Conservation (phyloP, 2,329 filamentous ascomycete genomes). For the Reticulascus tulasneorum region DNA sequence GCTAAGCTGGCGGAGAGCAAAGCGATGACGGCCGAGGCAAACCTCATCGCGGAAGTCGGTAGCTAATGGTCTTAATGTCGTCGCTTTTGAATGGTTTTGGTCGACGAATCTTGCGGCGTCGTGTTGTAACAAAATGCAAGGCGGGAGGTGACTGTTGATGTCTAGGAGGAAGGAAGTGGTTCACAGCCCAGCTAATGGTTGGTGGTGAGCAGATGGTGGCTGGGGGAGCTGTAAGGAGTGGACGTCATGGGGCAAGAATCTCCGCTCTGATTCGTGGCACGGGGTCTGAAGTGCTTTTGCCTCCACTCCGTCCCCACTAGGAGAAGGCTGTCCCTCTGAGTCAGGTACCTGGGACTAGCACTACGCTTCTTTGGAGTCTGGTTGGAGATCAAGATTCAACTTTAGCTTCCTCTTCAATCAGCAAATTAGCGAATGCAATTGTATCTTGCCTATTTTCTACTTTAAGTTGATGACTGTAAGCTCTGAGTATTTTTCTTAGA, state of each 20-base stretch:
- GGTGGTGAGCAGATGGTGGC: slow-evolving; percentile 10
- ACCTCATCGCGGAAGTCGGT: slow-evolving; percentile 31
- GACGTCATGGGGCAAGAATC: slow-evolving; percentile 14
- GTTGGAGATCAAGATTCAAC: no score
- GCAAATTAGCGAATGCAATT: no score
- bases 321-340: no score
- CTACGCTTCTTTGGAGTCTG: no score
- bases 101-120: no score
- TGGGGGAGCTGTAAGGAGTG: slow-evolving; percentile 12
- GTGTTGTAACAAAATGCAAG: slow-evolving; percentile 5
- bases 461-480: no score
- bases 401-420: no score
- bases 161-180: slow-evolving; percentile 6
- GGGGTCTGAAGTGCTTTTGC: no score
- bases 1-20: slow-evolving; percentile 42
- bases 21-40: slow-evolving; percentile 38
- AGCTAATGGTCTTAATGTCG: slow-evolving; percentile 6
- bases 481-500: no score
- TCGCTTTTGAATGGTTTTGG: slow-evolving; percentile 8
- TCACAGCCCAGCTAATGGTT: slow-evolving; percentile 6
- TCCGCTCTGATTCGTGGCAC: slow-evolving; percentile 12
- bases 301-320: no score
- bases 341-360: no score
- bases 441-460: no score
- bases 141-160: slow-evolving; percentile 12